Evolutionary conservation across 495 filamentous ascomycete species (phyloP), one percentile per base, ranked within the genome.

Genomic region (Glutinoglossum americanum): DNA sequence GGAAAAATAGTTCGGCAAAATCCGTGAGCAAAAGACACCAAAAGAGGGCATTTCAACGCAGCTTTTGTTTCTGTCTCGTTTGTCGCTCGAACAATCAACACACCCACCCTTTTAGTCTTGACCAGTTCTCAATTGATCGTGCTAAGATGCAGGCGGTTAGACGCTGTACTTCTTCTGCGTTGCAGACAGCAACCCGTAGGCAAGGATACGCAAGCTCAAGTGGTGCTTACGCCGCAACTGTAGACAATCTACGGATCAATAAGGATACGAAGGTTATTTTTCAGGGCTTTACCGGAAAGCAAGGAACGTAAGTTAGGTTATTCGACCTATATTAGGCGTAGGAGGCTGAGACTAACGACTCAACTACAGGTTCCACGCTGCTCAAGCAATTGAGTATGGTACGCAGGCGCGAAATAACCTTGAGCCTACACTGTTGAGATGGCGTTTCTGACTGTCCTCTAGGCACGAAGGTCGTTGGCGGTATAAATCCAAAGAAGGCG

Each of bases 401-500:
- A 85, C 66, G 69, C 67, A 56, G 56, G 47, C 48, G 59, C 37
- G 37, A 17, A 8, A 41, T 17, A 3, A 41, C 37, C n/a, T 45
- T 21, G 19, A 44, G 59, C 35, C 57, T 59, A 33, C 32, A 28
- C 9, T 33, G 57, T 45, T 60, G 55, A 59, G 60, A 47, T 47
- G 60, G 61, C 66, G 56, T 57, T 26, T 57, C 56, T 68, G 72
- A 58, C 74, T 69, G 64, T 57, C 57, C 51, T 57, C 60, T 66
- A 93, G 89, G 89, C 63, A 97, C 92, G 57, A 90, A 94, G 67
- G 87, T 99, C 64, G 88, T 99, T 61, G 92, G 92, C 69, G 92
- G 92, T 66, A 96, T 88, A 68, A 97, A 96, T 73, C 92, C 92
- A 65, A 97, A 94, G 80, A 99, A 99, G 74, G 92, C 92, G 62